Base-by-base conservation (phyloP, 2,329 filamentous ascomycete genomes). In the Fusarium sp. region DNA sequence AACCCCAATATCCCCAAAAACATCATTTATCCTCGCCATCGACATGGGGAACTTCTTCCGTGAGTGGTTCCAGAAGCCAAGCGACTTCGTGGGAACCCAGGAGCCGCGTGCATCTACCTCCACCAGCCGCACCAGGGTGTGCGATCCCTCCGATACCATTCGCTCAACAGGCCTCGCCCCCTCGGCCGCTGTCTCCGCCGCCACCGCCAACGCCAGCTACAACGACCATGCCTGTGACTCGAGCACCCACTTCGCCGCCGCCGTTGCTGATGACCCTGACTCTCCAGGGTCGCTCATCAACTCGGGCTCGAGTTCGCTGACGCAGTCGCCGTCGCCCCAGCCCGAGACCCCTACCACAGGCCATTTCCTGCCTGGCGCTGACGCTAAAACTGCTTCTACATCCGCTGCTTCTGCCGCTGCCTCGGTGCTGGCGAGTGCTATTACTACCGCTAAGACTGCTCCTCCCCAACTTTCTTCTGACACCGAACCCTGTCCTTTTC, bases 301-400 rank as follows among this genome's bases (percentile, higher is more conserved):
- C 69, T 79, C 77, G 63, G 72, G 68, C 62, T 79, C 78, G 63
- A 73, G 69, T 62, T 77, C 78, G 67, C 74, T 77, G 72, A 79
- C 78, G 69, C 78, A 76, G 69, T 78, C 77, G 63, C 75, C 78
- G 61, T 79, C 78, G 72, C 78, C 78, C 70, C 78, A 79, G 68
- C 77, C 78, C 55, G 72, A 72, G 66, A 79, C 78, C 71, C 75
- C 68, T 75, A 70, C 65, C 71, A 66, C 71, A 56, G 72, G 59
- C 71, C 69, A 73, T 58, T 73, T 74, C 68, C 68, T 70, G 63
- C 51, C 71, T 68, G 66, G 72, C 54, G 68, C 71, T 72, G 64
- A 72, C 71, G 66, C 75, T 74, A 72, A 76, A 50, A 71, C 66
- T 72, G 65, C 71, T 63, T 66, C 64, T 73, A 69, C 60, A 71